Conservation (phyloP, 2,329 filamentous ascomycete species). For the Hypoxylon sp. region DNA sequence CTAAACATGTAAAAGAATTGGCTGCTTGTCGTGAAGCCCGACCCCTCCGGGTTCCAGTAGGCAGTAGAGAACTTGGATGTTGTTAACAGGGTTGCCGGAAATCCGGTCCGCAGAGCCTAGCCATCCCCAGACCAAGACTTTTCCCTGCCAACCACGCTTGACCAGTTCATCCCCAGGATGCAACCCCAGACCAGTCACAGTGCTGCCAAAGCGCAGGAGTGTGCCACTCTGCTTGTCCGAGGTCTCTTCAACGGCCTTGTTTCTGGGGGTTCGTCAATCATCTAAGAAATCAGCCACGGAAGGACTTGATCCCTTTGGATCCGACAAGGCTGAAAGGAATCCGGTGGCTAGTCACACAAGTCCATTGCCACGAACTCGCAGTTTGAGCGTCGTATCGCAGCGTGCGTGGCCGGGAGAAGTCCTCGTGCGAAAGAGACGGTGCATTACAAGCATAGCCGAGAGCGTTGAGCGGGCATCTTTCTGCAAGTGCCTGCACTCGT, state of each 20-base stretch:
- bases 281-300: conserved; percentile 44
- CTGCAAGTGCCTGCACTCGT: conserved; percentile 40
- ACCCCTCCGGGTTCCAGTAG: conserved; percentile 31
- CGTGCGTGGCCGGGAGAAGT: conserved; percentile 48
- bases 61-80: conserved; percentile 24
- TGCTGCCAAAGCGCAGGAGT: conserved; percentile 42
- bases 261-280: conserved; percentile 35
- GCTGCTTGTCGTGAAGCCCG: conserved; percentile 26
- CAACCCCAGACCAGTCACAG: conserved; percentile 41
- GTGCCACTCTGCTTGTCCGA: conserved; percentile 26
- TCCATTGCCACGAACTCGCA: conserved; percentile 31
- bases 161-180: conserved; percentile 44
- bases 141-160: conserved; percentile 49
- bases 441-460: conserved; percentile 45
- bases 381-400: conserved; percentile 47
- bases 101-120: conserved; percentile 47
- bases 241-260: conserved; percentile 30
- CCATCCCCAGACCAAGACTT: conserved; percentile 47
- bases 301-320: conserved; percentile 39
- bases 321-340: conserved; percentile 49
- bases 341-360: conserved; percentile 33
- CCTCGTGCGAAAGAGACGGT: conserved; percentile 44
- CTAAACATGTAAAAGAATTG: conserved; percentile 32
- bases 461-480: conserved; percentile 33
- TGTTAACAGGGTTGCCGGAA: conserved; percentile 40